phyloP scores from a whole-genome alignment of 345 rosid genomes.

The Euphorbia peplus region DNA sequence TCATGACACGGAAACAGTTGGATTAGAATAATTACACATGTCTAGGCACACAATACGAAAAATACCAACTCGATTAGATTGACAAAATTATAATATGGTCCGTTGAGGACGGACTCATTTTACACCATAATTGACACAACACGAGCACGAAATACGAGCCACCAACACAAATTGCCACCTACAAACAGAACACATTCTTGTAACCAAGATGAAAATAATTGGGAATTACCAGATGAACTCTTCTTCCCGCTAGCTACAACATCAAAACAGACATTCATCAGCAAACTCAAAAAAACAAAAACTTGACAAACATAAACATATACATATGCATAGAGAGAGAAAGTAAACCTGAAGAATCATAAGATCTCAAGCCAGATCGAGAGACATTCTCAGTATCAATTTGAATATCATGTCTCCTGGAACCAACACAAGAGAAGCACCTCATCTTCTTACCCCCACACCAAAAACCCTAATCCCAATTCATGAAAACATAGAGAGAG shows the following conservation, averaged over 20 bases:
- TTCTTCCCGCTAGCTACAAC: conserved; percentile 32
- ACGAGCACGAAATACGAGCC: too few species aligned
- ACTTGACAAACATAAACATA: background rate
- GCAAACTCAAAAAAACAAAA: background rate
- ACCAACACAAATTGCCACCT: too few species aligned
- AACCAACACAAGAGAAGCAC: conserved; percentile 77
- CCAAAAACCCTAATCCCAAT: background rate
- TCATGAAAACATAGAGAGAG: background rate
- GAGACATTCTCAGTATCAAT: conserved; percentile 61
- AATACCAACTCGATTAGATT: too few species aligned
- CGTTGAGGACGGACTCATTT: too few species aligned
- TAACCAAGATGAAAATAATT: background rate
- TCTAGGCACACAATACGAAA: too few species aligned
- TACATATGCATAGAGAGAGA: background rate
- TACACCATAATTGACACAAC: too few species aligned
- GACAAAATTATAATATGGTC: too few species aligned
- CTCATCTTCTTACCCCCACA: conserved; percentile 41
- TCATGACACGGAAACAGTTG: too few species aligned
- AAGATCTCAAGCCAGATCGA: conserved; percentile 46
- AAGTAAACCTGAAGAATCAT: conserved; percentile 48
- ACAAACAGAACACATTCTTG: too few species aligned
- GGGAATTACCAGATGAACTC: conserved; percentile 32
- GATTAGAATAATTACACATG: too few species aligned
- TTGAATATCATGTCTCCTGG: conserved; percentile 50
- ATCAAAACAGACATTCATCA: background rate